Conservation (phyloP, 768 basidiomycete genomes). For the Leucocoprinus birnbaumii region DNA sequence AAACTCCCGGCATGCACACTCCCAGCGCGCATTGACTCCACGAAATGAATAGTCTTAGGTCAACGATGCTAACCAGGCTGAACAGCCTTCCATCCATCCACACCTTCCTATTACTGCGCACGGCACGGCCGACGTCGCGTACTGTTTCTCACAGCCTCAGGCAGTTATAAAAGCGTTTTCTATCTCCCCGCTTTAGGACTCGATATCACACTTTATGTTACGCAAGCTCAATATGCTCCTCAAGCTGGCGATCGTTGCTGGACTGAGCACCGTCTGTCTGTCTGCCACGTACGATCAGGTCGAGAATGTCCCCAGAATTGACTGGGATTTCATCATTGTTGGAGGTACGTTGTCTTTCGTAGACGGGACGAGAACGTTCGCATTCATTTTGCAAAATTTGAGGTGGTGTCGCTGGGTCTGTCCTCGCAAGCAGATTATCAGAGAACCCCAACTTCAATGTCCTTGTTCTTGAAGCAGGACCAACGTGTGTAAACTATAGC, state of each 20-base stretch:
- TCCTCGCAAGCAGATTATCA: conserved; percentile 24
- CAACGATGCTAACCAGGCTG: no score
- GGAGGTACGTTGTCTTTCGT: no score
- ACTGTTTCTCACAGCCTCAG: no score
- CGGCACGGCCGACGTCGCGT: no score
- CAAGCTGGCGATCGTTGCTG: neutral
- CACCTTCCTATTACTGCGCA: no score
- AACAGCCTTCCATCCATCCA: no score
- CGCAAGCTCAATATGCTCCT: neutral
- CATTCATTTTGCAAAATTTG: neutral
- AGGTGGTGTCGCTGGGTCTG: conserved; percentile 25
- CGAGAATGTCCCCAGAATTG: neutral
- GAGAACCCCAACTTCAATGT: conserved; percentile 14
- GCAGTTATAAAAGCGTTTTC: no score
- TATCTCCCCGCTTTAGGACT: no score
- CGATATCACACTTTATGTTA: conserved; percentile 14
- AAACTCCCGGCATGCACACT: no score
- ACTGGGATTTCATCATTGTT: conserved; percentile 16
- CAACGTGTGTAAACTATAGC: neutral
- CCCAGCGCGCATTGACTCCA: no score
- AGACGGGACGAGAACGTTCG: no score
- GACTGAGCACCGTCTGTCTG: neutral
- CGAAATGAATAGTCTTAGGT: no score
- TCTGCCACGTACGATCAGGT: neutral
- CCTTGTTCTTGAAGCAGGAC: conserved; percentile 26